These are phyloP conservation scores for Claviceps paspali DNA, from an alignment of 2,329 filamentous ascomycete genomes.

Conservation along the genomic window DNA sequence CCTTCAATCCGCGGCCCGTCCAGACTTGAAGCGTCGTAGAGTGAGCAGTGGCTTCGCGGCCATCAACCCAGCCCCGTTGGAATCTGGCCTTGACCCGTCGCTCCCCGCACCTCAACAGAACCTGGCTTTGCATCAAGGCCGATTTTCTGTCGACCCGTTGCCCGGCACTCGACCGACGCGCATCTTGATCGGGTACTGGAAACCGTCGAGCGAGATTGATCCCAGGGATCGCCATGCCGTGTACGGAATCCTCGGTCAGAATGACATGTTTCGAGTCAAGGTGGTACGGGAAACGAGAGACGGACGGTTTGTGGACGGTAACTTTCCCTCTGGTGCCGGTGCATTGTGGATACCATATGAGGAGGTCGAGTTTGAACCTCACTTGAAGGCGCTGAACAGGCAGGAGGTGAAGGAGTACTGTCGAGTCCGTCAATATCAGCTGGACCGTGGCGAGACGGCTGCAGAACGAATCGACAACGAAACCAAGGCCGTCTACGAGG, in stretches of 20 bases:
- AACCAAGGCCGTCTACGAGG: conserved; percentile 33
- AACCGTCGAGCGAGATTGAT: conserved; percentile 31
- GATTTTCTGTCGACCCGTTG: conserved; percentile 24
- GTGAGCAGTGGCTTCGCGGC: conserved; percentile 22
- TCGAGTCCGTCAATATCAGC: conserved; percentile 42
- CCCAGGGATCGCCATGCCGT: conserved; percentile 43
- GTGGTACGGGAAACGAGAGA: conserved; percentile 44
- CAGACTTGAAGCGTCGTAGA: conserved; percentile 33
- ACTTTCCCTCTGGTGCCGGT: conserved; percentile 44
- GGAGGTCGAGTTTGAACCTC: conserved; percentile 42
- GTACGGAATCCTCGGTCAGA: conserved; percentile 44
- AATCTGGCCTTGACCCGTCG: conserved; percentile 2
- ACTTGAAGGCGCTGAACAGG: conserved; percentile 34
- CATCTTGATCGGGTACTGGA: conserved; percentile 46
- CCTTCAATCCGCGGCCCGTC: conserved; percentile 17
- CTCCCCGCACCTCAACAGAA: conserved; percentile 11
- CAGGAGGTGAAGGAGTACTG: conserved; percentile 49
- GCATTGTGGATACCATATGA: conserved; percentile 49
- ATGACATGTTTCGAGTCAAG: conserved; percentile 51
- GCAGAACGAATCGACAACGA: conserved; percentile 36
- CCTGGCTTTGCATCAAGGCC: conserved; percentile 8
- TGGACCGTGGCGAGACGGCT: conserved; percentile 35
- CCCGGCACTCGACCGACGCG: conserved; percentile 39
- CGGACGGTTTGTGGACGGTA: conserved; percentile 40
- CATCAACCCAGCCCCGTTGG: conserved; percentile 14